Evolutionary conservation across 805 yeast genomes (phyloP), one percentile per base, ranked within the genome.

Genomic region (Candida xiaguanensis): DNA sequence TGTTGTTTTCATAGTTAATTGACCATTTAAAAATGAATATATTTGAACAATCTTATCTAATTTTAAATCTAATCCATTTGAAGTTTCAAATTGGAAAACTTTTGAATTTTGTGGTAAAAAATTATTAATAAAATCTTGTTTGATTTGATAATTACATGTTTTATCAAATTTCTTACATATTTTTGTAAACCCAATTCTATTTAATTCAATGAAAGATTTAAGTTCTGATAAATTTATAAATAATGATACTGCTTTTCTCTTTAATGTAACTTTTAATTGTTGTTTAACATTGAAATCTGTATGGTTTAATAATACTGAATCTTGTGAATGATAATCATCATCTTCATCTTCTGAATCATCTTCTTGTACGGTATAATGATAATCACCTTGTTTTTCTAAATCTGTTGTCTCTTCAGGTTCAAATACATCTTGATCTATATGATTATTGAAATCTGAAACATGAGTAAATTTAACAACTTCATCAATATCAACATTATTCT

Each of bases 141-240:
- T 81, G 28, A 85, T 65, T 19, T 74, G 58, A 27, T 85, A 77
- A 42, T 76, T 74, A 47, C 87, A 66, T 8, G 86, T 80, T 58
- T 91, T 91, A 63, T 93, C 96, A 58, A 87, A 93, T 62, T 91
- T 91, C 59, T 91, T 91, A 48, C 89, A 72, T 30, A 91, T 90
- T 62, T 91, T 91, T 37, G 85, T 75, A 59, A 91, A 86, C 2
- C 97, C 98, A 17, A 95, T 86, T 48, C 73, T 75, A 68, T 91
- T 91, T 48, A 93, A 70, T 53, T 89, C 95, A 36, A 85, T 72
- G 56, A 67, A 91, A 8, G 95, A 86, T 51, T 84, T 80, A 48
- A 91, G 71, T 60, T 91, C 98, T 6, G 90, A 82, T 15, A 89
- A 65, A 14, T 77, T 67, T 3, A 91, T 91, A 64, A 79, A 91